Conservation (phyloP, 352 stramenopile species). For the Phytophthora ohioensis region DNA sequence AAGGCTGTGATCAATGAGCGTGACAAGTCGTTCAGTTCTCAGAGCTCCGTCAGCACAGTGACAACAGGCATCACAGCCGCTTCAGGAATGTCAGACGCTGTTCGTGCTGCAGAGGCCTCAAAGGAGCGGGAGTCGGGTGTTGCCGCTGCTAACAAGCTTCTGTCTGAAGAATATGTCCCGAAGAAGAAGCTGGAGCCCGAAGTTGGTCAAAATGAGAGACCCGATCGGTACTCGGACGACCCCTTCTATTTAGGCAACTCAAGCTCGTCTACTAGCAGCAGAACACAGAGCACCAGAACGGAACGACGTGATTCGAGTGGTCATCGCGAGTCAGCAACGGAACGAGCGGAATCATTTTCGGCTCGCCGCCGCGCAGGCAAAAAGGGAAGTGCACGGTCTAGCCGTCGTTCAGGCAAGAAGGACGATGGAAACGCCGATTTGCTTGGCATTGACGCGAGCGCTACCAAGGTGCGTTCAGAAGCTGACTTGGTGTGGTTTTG, state of each 20-base stretch:
- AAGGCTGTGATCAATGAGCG: conserved; percentile 85
- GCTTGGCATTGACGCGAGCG: conserved; percentile 58
- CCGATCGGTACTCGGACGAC: conserved; percentile 82
- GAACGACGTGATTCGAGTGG: conserved; percentile 43
- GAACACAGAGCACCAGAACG: conserved; percentile 54
- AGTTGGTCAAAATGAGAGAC: conserved; percentile 39
- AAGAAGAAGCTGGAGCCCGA: conserved; percentile 58
- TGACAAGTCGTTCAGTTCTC: conserved; percentile 80
- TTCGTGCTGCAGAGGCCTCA: conserved; percentile 73
- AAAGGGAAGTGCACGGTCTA: conserved; percentile 62
- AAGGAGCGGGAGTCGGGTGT: conserved; percentile 71
- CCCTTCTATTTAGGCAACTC: conserved; percentile 75
- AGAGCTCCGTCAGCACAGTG: conserved; percentile 74
- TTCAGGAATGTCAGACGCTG: conserved; percentile 72
- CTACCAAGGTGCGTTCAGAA: conserved; percentile 39
- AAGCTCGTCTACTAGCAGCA: conserved; percentile 43
- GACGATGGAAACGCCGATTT: conserved; percentile 66
- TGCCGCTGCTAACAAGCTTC: conserved; percentile 78
- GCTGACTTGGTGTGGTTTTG: background rate
- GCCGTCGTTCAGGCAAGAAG: conserved; percentile 57
- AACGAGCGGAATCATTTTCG: conserved; percentile 77
- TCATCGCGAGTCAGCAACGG: conserved; percentile 43
- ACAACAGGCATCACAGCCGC: conserved; percentile 63
- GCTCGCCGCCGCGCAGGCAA: conserved; percentile 73
- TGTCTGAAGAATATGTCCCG: conserved; percentile 80